Conservation (phyloP, 2,329 filamentous ascomycete genomes). For the Exophiala sideris region DNA sequence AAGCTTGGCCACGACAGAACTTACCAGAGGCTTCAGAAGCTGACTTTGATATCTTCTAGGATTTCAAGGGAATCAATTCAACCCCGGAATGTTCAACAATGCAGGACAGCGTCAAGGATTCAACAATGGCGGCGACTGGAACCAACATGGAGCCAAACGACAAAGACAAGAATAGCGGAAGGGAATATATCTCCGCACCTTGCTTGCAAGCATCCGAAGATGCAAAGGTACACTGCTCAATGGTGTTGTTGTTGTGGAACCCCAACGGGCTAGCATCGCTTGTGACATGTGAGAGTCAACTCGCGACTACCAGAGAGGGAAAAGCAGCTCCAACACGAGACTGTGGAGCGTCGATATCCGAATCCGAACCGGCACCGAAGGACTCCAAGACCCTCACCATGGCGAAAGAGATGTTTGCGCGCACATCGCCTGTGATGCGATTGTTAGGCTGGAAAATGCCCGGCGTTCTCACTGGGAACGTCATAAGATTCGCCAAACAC, state of each 20-base stretch:
- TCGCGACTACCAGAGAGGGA: too few species aligned
- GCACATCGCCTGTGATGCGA: too few species aligned
- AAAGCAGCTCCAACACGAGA: too few species aligned
- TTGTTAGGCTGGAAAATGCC: too few species aligned
- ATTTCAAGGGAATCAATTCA: slow-evolving; percentile 52
- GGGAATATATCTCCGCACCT: background rate
- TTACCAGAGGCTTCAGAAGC: slow-evolving; percentile 12
- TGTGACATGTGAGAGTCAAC: too few species aligned
- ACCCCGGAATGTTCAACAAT: slow-evolving; percentile 65
- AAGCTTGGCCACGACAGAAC: slow-evolving; percentile 26
- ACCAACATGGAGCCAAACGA: slow-evolving; percentile 77
- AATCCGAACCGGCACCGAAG: too few species aligned
- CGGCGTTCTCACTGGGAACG: too few species aligned
- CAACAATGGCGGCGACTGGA: slow-evolving; percentile 57
- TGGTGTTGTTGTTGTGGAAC: background rate
- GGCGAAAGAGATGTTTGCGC: too few species aligned
- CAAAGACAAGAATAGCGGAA: slow-evolving; percentile 63
- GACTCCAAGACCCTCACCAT: too few species aligned
- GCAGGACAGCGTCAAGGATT: slow-evolving; percentile 38
- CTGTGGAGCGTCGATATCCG: too few species aligned
- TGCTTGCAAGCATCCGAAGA: background rate
- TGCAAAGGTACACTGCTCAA: background rate
- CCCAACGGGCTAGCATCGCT: too few species aligned
- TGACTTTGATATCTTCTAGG: slow-evolving; percentile 5
- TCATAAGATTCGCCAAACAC: too few species aligned